Percentiles rank a stretch among this genome's conserved stretches.
These are phyloP conservation scores for Rubia tinctorum DNA, from an alignment of 305 asterid species.

Conservation along the genomic window DNA sequence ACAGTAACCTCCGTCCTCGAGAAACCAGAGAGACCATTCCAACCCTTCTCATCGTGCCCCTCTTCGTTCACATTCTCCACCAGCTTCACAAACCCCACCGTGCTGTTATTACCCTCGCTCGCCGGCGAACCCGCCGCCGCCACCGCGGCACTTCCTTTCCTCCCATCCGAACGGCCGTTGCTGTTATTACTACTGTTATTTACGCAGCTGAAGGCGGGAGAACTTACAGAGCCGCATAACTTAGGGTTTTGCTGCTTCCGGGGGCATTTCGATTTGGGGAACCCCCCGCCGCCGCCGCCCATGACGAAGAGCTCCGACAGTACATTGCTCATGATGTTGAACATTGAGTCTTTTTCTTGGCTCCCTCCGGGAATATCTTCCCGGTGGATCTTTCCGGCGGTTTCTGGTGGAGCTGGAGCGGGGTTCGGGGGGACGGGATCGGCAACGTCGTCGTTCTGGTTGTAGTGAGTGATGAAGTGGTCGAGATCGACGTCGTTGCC, in stretches of 20 bases:
- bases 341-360: conserved; percentile 26
- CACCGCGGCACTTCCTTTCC: not conserved
- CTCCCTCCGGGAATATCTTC: conserved; percentile 22
- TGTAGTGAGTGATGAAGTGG: conserved; percentile 21
- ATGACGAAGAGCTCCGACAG: conserved; percentile 72
- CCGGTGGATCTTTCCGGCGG: conserved; percentile 13
- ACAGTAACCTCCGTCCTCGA: conserved; percentile 69
- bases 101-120: conserved; percentile 38
- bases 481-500: conserved; percentile 49
- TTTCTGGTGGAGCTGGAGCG: conserved; percentile 27
- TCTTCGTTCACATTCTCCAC: conserved; percentile 23
- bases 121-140: conserved; percentile 20
- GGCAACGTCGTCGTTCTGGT: not conserved
- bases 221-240: conserved; percentile 32
- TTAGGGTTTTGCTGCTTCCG: conserved; percentile 82
- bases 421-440: not conserved
- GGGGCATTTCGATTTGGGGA: conserved; percentile 32
- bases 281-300: conserved; percentile 40
- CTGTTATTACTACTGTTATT: not conserved
- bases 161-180: not conserved
- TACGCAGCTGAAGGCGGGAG: conserved; percentile 15
- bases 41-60: conserved; percentile 30
- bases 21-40: conserved; percentile 50
- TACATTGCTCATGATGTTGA: conserved; percentile 42
- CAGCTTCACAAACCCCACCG: conserved; percentile 37